phyloP scores from a whole-genome alignment of 2,329 filamentous ascomycete species.

The Cercospora sp. region DNA sequence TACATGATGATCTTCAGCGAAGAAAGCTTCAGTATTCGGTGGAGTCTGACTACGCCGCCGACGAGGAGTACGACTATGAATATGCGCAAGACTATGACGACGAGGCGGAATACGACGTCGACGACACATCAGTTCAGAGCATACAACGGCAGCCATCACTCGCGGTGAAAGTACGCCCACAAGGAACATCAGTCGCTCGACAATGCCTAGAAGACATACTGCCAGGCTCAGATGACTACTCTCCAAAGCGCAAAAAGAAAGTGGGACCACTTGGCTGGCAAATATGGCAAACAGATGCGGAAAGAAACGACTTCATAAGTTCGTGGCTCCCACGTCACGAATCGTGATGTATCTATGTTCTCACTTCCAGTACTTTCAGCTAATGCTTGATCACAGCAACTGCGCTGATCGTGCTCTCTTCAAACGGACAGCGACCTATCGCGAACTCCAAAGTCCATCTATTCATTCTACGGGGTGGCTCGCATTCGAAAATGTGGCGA shows the following conservation, averaged over 20 bases:
- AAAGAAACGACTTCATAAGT: slow-evolving; percentile 25
- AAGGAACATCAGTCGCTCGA: neutral
- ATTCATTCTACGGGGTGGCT: slow-evolving; percentile 11
- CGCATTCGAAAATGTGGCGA: slow-evolving; percentile 9
- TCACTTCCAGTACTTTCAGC: neutral
- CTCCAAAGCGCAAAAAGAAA: neutral
- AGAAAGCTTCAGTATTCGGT: neutral
- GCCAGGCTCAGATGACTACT: slow-evolving; percentile 13
- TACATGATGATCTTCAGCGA: neutral
- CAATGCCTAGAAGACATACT: slow-evolving; percentile 13
- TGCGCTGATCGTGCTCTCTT: slow-evolving; percentile 22
- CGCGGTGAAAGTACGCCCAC: neutral
- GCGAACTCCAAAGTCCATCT: slow-evolving; percentile 11
- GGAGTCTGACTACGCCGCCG: neutral
- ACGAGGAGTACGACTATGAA: neutral
- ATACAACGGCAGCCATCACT: slow-evolving; percentile 1
- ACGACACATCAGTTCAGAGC: neutral
- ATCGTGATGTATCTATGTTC: neutral
- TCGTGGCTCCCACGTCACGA: neutral
- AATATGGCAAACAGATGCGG: slow-evolving; percentile 17
- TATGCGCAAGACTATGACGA: slow-evolving; percentile 4
- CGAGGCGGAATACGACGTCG: neutral
- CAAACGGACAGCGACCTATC: slow-evolving; percentile 19
- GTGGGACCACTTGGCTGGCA: slow-evolving; percentile 11
- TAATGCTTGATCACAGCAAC: slow-evolving; percentile 12